A percentile compares a stretch with the other conserved stretches of the same genome.
These are phyloP conservation scores for Aspergillus chevalieri DNA, from an alignment of 2,329 filamentous ascomycete genomes.

Conservation along the genomic window DNA sequence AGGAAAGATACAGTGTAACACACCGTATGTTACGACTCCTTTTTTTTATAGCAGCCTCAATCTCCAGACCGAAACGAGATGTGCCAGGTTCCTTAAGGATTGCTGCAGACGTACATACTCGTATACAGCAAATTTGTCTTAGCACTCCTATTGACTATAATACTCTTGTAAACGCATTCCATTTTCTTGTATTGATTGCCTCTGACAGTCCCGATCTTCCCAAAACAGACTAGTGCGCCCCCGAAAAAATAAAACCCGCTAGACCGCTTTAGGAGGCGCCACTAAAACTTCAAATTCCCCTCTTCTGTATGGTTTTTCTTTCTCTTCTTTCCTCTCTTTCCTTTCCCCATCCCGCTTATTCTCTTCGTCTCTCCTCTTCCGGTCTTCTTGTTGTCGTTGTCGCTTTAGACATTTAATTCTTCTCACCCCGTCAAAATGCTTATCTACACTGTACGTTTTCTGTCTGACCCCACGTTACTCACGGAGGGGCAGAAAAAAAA, in stretches of 20 bases:
- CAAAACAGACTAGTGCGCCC: neutral
- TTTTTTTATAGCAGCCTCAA: neutral
- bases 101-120: neutral
- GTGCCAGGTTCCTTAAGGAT: neutral
- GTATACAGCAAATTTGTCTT: too few species aligned
- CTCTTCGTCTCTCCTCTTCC: slow-evolving; percentile 5
- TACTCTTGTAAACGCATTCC: neutral
- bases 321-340: slow-evolving; percentile 23
- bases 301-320: slow-evolving; percentile 11
- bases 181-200: neutral
- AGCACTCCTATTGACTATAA: neutral
- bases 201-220: neutral
- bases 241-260: neutral
- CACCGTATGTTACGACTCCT: neutral
- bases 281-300: slow-evolving; percentile 26
- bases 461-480: neutral
- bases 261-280: slow-evolving; percentile 1
- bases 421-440: slow-evolving; percentile 56
- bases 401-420: slow-evolving; percentile 4
- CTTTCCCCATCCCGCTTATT: slow-evolving; percentile 12
- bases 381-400: slow-evolving; percentile 16
- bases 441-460: slow-evolving; percentile 58
- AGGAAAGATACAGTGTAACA: too few species aligned
- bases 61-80: neutral
- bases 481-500: neutral